Evolutionary conservation across 1,284 basidiomycete species (phyloP), one percentile per base, ranked within the genome.

Genomic region (Sporisorium iseilematis-ciliati): DNA sequence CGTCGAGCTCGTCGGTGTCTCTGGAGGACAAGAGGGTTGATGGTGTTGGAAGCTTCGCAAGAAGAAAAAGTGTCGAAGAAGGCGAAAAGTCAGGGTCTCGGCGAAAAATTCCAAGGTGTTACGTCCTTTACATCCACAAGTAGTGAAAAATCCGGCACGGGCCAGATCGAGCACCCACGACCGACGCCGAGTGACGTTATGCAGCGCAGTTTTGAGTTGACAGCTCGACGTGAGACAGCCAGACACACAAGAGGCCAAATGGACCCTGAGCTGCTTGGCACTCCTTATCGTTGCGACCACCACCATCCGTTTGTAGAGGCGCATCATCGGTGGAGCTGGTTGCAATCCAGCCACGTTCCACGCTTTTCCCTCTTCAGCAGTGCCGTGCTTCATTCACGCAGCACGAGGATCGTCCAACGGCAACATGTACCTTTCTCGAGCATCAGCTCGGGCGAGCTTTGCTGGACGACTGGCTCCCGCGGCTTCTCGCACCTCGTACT

Each of bases 101-200:
- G n/a, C 26, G 26, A 3, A 41, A 10, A 3, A 21, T 8, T 20
- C 18, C n/a, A 3, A n/a, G 5, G 16, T 49, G 43, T 46, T 46
- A 46, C 23, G 43, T 25, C 21, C 20, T 42, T 7, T 42, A 20
- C 2, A 8, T 42, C 41, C 4, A 46, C 35, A 21, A 1, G 4
- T n/a, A 0, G 16, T 8, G 40, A 48, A n/a, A 54, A 31, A 10
- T 7, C 5, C n/a, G n/a, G 55, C 63, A 58, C 63, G 63, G 53
- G 63, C 63, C 56, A 62, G 35, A 54, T 33, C n/a, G 23, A 40
- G 18, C 33, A 21, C 26, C 61, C 40, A 62, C 52, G 64, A 21
- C 26, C 61, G 46, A 62, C 52, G 64, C 52, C n/a, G 8, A 56
- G 53, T 66, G 64, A 66, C 64, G 64, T 66, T 54, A 59, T 58